Conservation (phyloP, 2,329 filamentous ascomycete genomes). For the Dothistroma pini region DNA sequence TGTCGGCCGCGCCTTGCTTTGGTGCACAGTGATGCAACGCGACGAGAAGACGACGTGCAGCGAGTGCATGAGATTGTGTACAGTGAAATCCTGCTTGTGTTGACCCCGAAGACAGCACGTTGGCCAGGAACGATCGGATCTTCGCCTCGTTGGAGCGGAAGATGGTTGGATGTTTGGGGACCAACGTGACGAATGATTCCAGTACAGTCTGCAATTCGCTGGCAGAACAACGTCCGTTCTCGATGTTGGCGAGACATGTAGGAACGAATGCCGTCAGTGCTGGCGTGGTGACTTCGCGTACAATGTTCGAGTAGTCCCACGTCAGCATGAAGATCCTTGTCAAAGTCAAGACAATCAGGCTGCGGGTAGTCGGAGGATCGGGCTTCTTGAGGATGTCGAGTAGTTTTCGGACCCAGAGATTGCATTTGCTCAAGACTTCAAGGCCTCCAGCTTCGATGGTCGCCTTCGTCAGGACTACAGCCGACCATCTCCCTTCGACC, state of each 20-base stretch:
- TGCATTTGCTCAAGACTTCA: slow-evolving; percentile 70
- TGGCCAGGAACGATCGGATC: slow-evolving; percentile 41
- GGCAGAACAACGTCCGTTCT: slow-evolving; percentile 34
- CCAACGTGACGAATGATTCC: slow-evolving; percentile 65
- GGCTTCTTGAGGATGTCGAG: slow-evolving; percentile 75
- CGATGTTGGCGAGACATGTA: slow-evolving; percentile 64
- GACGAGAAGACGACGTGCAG: slow-evolving; percentile 63
- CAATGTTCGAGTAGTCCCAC: slow-evolving; percentile 74
- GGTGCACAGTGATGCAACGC: slow-evolving; percentile 75
- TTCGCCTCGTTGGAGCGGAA: slow-evolving; percentile 73
- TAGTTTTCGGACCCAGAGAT: slow-evolving; percentile 74
- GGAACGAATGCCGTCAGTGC: slow-evolving; percentile 71
- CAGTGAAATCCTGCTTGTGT: slow-evolving; percentile 15
- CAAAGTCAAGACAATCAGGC: slow-evolving; percentile 70
- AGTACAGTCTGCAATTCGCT: slow-evolving; percentile 60
- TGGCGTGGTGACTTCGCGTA: slow-evolving; percentile 84
- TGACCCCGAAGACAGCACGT: slow-evolving; percentile 34
- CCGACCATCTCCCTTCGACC: slow-evolving; percentile 71
- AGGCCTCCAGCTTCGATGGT: slow-evolving; percentile 78
- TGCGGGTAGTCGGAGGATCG: slow-evolving; percentile 71
- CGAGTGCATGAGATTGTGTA: slow-evolving; percentile 32
- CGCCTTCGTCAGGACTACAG: slow-evolving; percentile 74
- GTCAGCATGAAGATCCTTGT: slow-evolving; percentile 81
- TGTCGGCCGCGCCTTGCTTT: slow-evolving; percentile 71
- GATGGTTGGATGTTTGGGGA: slow-evolving; percentile 78